Percentiles rank a stretch among this genome's conserved stretches.
These are phyloP conservation scores for Nephelium lappaceum DNA, from an alignment of 345 rosid species.

Conservation along the genomic window DNA sequence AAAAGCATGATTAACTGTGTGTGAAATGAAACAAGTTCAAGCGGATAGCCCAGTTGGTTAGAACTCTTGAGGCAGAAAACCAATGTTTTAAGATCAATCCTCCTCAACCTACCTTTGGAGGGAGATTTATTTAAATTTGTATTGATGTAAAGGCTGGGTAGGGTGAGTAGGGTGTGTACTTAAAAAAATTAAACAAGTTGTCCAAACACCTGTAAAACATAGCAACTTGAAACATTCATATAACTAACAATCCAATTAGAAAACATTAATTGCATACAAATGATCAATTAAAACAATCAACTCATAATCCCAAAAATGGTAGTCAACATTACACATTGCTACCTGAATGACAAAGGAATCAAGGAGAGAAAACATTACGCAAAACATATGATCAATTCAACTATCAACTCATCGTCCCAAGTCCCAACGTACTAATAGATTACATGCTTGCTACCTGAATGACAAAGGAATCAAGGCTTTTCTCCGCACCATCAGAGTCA, in stretches of 20 bases:
- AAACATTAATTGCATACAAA: constrained; percentile 10
- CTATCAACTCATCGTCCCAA: no score
- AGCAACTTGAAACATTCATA: constrained; percentile 1
- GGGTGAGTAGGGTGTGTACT: neutral
- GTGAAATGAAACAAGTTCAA: neutral
- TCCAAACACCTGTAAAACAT: neutral
- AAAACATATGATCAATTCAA: no score
- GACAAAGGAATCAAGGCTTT: constrained; percentile 86
- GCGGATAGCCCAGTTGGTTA: neutral
- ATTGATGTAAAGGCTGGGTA: neutral
- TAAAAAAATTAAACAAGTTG: neutral
- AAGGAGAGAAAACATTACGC: constrained; percentile 31
- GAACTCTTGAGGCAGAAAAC: neutral
- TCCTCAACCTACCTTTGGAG: neutral
- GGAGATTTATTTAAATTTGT: neutral
- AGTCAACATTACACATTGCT: constrained; percentile 7
- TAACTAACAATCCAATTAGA: neutral
- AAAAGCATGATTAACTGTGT: neutral
- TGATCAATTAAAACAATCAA: constrained; percentile 5
- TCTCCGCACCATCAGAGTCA: constrained; percentile 96
- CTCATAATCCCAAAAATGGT: neutral
- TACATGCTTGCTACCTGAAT: constrained; percentile 58
- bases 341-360: constrained; percentile 94
- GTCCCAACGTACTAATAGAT: neutral
- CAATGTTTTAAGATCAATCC: neutral